Conservation (phyloP, 2,329 filamentous ascomycete genomes). For the Aspergillus intermedius region DNA sequence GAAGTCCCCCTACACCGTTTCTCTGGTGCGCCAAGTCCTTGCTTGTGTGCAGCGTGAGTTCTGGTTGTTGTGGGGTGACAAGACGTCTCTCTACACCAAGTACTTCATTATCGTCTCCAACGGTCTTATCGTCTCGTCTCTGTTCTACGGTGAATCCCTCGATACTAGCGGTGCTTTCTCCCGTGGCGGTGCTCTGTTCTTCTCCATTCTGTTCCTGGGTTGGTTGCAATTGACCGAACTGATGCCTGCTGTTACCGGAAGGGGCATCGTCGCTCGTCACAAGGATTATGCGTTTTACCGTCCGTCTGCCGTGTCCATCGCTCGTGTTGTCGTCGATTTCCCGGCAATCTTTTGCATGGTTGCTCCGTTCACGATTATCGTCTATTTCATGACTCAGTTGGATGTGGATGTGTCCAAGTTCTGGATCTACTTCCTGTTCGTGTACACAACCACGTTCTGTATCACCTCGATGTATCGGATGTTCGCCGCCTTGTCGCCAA, state of each 20-base stretch:
- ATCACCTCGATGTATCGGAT: constrained; percentile 61
- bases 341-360: constrained; percentile 55
- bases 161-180: constrained; percentile 58
- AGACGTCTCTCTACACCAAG: constrained; percentile 68
- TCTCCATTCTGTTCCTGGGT: constrained; percentile 59
- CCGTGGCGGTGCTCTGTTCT: constrained; percentile 59
- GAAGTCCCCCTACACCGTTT: constrained; percentile 70
- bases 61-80: constrained; percentile 72
- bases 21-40: constrained; percentile 62
- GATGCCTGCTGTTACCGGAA: constrained; percentile 67
- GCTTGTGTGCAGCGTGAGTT: constrained; percentile 62
- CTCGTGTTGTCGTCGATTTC: constrained; percentile 56
- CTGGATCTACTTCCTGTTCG: constrained; percentile 60
- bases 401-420: constrained; percentile 57
- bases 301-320: constrained; percentile 59
- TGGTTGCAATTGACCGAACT: constrained; percentile 73
- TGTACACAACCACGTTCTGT: constrained; percentile 57
- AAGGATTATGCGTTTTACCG: constrained; percentile 63
- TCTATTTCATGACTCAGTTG: constrained; percentile 60
- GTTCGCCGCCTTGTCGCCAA: constrained; percentile 57
- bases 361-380: constrained; percentile 54
- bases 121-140: constrained; percentile 66
- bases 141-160: constrained; percentile 64
- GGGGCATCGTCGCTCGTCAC: constrained; percentile 62
- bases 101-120: constrained; percentile 71